Percentiles rank a stretch among this genome's conserved stretches.
These are phyloP conservation scores for Phaeosphaeriaceae sp. DNA, from an alignment of 2,329 filamentous ascomycete genomes.

Conservation along the genomic window DNA sequence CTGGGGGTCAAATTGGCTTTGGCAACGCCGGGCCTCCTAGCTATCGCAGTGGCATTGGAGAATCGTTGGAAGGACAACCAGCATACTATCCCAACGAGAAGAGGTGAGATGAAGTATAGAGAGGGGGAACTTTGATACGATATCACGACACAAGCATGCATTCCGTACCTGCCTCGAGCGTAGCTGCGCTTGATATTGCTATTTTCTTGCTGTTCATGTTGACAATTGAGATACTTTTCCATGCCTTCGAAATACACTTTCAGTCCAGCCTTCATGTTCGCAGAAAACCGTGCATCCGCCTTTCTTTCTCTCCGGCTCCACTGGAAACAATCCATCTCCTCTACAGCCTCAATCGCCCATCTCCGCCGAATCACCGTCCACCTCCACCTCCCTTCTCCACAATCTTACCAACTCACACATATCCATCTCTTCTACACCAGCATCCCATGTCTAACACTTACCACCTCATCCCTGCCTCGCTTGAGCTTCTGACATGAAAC, in stretches of 20 bases:
- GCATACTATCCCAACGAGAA: conserved; percentile 46
- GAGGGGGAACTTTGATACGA: neutral
- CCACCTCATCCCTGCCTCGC: neutral
- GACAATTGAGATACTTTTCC: too few species aligned
- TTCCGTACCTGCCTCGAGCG: neutral
- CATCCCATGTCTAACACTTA: neutral
- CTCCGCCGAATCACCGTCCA: neutral
- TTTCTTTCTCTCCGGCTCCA: too few species aligned
- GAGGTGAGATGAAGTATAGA: conserved; percentile 19
- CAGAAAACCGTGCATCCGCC: too few species aligned
- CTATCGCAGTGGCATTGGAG: conserved; percentile 44
- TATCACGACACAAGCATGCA: neutral
- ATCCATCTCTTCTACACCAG: neutral
- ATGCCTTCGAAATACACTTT: too few species aligned
- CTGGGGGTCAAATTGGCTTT: conserved; percentile 43
- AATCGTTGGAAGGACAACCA: conserved; percentile 45
- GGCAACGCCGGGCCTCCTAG: conserved; percentile 45
- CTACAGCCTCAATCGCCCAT: too few species aligned
- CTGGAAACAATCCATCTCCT: too few species aligned
- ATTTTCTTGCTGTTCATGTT: neutral
- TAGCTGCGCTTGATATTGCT: neutral
- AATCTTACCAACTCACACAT: neutral
- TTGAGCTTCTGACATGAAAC: neutral
- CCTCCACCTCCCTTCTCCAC: neutral
- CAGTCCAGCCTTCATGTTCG: too few species aligned